phyloP scores from a whole-genome alignment of 1,284 basidiomycete genomes.

The Microstroma glucosiphilum region DNA sequence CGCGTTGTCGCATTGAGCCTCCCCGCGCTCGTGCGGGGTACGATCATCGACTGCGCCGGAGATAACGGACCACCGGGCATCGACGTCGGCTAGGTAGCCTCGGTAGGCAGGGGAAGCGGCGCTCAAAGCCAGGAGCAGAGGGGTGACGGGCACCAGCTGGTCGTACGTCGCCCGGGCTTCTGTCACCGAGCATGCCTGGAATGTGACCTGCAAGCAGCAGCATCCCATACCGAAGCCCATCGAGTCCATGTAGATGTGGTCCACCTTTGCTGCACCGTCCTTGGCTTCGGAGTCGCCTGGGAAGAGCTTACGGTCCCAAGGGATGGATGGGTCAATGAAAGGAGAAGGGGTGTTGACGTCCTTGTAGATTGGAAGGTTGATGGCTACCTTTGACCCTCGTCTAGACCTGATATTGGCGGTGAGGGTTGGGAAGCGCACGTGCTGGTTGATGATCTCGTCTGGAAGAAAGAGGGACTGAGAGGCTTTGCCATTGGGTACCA shows the following conservation, averaged over 20 bases:
- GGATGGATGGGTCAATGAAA: conserved; percentile 83
- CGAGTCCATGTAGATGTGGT: conserved; percentile 97
- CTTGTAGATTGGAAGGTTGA: conserved; percentile 88
- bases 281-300: conserved; percentile 80
- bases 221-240: conserved; percentile 99
- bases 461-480: conserved; percentile 90
- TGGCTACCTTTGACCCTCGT: conserved; percentile 86
- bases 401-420: conserved; percentile 89
- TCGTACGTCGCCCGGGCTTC: conserved; percentile 92
- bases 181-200: conserved; percentile 86
- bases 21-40: conserved; percentile 84
- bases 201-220: conserved; percentile 93
- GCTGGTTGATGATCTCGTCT: conserved; percentile 91
- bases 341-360: conserved; percentile 80
- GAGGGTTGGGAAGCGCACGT: conserved; percentile 94
- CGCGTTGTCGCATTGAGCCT: conserved; percentile 51
- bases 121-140: conserved; percentile 90
- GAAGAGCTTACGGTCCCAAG: conserved; percentile 72
- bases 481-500: conserved; percentile 67
- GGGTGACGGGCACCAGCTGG: conserved; percentile 83
- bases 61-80: conserved; percentile 97
- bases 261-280: conserved; percentile 72
- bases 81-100: conserved; percentile 90
- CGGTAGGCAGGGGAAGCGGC: conserved; percentile 91
- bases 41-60: conserved; percentile 94